Evolutionary conservation across 169 alveolate species (phyloP), one percentile per base, ranked within the genome.

Genomic region (Miamiensis avidus): DNA sequence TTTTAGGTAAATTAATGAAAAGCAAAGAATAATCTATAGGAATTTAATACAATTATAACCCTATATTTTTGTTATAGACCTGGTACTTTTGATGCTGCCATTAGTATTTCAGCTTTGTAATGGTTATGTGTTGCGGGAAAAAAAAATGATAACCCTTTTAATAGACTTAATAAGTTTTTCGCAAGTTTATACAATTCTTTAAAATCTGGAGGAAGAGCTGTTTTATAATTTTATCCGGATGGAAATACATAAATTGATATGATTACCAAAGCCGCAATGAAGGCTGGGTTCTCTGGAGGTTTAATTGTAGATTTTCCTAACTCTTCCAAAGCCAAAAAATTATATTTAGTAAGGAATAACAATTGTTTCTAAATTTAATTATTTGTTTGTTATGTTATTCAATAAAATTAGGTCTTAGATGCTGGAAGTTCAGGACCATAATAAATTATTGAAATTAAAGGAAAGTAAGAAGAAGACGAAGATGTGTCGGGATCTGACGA

Each of bases 261-360:
- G 96, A 94, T 98, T 6, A 97, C 99, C 0, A 95, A 96, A 78
- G 96, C 98, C 31, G 99, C 99, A 34, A 90, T 97, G 87, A 97
- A 97, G 87, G 92, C 97, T 77, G 99, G 99, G 30, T 98, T 98
- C 86, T 97, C 98, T 31, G 99, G 99, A 0, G 99, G 99, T 49
- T 94, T 98, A 31, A 97, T 98, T 34, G 99, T 98, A 29, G 99
- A 98, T 88, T 98, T 94, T 84, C 99, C 99, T 4, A 96, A 98
- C 88, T 97, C 99, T 69, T 91, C 99, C 28, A 98, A 97, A 94
- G 99, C 99, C 11, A 98, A 98, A 91, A 98, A 98, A 76, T 73
- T 86, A 27, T 86, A 86, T 82, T 82, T 86, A 29, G 90, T n/a
- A n/a, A n/a, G n/a, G n/a, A n/a, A n/a, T n/a, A n/a, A n/a, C n/a